A percentile compares a stretch with the other conserved stretches of the same genome.
Evolutionary conservation across 176 grass and related monocot genomes (phyloP).

Genomic region (Tuctoria greenei): DNA sequence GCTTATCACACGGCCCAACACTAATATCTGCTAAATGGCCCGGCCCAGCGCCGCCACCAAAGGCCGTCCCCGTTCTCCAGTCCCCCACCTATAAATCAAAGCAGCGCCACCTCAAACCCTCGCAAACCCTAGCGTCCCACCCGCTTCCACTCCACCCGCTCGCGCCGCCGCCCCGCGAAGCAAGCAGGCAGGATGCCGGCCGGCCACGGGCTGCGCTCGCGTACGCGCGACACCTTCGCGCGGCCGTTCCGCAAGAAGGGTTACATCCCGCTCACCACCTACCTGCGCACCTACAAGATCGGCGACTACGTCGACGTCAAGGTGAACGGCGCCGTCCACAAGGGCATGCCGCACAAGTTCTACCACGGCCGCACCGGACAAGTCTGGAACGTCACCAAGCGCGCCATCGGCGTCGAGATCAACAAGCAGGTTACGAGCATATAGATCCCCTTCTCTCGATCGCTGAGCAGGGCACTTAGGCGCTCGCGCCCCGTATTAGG

Average conservation of each 20-base stretch:
- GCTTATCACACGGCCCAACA: background rate
- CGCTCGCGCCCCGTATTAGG: background rate
- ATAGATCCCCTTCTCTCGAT: background rate
- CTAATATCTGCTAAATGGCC: background rate
- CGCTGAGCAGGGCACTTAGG: background rate
- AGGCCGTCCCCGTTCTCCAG: background rate
- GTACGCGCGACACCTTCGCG: conserved; percentile 72
- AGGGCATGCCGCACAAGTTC: conserved; percentile 92
- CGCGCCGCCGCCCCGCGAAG: conserved; percentile 11
- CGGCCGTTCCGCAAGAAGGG: conserved; percentile 79
- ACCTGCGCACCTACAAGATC: conserved; percentile 77
- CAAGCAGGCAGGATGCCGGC: conserved; percentile 62
- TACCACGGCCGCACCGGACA: conserved; percentile 77
- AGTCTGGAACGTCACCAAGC: conserved; percentile 88
- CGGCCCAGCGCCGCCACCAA: background rate
- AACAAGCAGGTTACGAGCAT: conserved; percentile 65
- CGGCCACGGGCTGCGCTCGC: conserved; percentile 60
- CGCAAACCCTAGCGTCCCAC: conserved; percentile 35
- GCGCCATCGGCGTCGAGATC: conserved; percentile 78
- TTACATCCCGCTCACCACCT: conserved; percentile 74
- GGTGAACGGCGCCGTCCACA: conserved; percentile 85
- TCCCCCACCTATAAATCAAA: conserved; percentile 43
- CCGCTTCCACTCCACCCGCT: background rate
- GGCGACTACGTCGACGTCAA: conserved; percentile 72
- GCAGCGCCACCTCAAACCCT: background rate